Percentiles rank a stretch among this genome's conserved stretches.
Evolutionary conservation across 208 protist species (phyloP).

Genomic region (Acanthamoeba lenticulata): DNA sequence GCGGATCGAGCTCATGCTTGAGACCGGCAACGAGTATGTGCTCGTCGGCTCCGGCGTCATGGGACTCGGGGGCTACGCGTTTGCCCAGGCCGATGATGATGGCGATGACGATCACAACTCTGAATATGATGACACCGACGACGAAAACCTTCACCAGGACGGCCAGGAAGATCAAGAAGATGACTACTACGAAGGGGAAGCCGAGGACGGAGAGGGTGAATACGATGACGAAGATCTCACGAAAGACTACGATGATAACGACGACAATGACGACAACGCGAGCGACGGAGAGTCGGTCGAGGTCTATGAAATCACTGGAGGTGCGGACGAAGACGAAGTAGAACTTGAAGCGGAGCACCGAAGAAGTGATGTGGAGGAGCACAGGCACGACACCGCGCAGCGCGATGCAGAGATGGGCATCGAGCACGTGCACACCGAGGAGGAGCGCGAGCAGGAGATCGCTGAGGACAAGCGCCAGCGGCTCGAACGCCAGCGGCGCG

Average conservation of each 20-base stretch:
- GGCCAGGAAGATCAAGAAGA: not conserved
- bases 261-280: not conserved
- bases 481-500: not conserved
- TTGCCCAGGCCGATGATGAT: not conserved
- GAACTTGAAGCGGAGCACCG: not conserved
- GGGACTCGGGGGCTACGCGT: not conserved
- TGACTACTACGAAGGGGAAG: not conserved
- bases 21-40: not conserved
- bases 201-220: not conserved
- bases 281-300: not conserved
- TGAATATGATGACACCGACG: not conserved
- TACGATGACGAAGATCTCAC: not conserved
- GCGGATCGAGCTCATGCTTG: not conserved
- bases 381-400: not conserved
- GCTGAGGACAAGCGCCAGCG: not conserved
- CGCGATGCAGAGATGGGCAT: not conserved
- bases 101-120: not conserved
- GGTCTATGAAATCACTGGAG: not conserved
- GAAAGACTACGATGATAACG: not conserved
- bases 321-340: not conserved
- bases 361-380: not conserved
- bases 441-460: not conserved
- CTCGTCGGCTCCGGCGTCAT: not conserved
- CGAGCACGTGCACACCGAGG: not conserved
- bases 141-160: not conserved